Conservation (phyloP, 2,329 filamentous ascomycete species). For the Fusarium pseudocircinatum region DNA sequence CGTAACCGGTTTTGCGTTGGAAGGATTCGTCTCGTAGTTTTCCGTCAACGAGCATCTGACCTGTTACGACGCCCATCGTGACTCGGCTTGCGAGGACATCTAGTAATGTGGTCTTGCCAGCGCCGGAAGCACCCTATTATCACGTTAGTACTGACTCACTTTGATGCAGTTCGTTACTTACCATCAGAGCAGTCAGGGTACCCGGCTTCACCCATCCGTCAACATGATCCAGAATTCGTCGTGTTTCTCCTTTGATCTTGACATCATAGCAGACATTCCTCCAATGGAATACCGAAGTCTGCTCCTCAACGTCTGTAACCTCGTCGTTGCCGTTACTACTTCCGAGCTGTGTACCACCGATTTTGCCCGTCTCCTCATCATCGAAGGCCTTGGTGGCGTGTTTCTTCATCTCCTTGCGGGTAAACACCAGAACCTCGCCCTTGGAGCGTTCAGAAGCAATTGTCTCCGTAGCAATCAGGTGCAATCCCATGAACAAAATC, state of each 20-base stretch:
- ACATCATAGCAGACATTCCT: slow-evolving; percentile 77
- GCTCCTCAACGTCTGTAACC: slow-evolving; percentile 29
- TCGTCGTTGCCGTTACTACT: slow-evolving; percentile 66
- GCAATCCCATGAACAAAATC: slow-evolving; percentile 30
- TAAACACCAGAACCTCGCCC: slow-evolving; percentile 38
- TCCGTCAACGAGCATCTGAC: slow-evolving; percentile 75
- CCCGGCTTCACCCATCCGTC: slow-evolving; percentile 80
- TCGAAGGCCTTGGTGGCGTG: slow-evolving; percentile 60
- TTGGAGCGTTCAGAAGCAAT: slow-evolving; percentile 36
- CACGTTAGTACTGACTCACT: slow-evolving; percentile 83
- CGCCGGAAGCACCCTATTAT: slow-evolving; percentile 79
- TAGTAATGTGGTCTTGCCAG: slow-evolving; percentile 87
- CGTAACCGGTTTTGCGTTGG: slow-evolving; percentile 88
- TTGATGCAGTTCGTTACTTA: slow-evolving; percentile 72
- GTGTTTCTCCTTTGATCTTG: slow-evolving; percentile 69
- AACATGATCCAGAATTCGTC: slow-evolving; percentile 73
- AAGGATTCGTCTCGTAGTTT: slow-evolving; percentile 77
- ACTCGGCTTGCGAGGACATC: slow-evolving; percentile 84
- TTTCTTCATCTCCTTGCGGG: slow-evolving; percentile 33
- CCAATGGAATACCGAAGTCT: slow-evolving; percentile 70
- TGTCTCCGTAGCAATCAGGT: slow-evolving; percentile 31
- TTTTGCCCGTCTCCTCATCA: slow-evolving; percentile 13
- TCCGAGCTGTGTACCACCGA: slow-evolving; percentile 46
- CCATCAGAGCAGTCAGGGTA: slow-evolving; percentile 78
- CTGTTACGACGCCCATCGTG: slow-evolving; percentile 84